These are phyloP conservation scores for Pseudogymnoascus sp. DNA, from an alignment of 2,329 filamentous ascomycete species.

Conservation along the genomic window DNA sequence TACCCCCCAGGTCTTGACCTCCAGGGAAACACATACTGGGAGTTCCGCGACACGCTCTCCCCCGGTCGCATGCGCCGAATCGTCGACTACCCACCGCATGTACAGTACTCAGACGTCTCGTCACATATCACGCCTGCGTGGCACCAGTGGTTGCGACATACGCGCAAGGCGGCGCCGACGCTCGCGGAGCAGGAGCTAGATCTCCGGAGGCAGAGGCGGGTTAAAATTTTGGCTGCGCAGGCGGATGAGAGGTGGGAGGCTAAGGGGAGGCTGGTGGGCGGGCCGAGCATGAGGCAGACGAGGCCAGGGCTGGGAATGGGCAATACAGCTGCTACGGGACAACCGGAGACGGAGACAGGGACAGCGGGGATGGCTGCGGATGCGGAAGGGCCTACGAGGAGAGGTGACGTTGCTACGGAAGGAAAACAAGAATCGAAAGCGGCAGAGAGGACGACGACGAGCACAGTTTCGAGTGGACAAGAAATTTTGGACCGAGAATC, in stretches of 20 bases:
- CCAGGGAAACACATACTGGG: slow-evolving; percentile 60
- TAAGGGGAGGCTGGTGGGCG: slow-evolving; percentile 43
- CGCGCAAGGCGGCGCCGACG: slow-evolving; percentile 44
- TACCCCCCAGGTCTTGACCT: slow-evolving; percentile 48
- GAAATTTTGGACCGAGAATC: slow-evolving; percentile 1
- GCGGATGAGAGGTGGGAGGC: slow-evolving; percentile 58
- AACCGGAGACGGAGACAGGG: slow-evolving; percentile 7
- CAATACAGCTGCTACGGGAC: slow-evolving; percentile 11
- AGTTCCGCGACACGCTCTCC: slow-evolving; percentile 43
- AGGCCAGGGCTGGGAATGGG: slow-evolving; percentile 22
- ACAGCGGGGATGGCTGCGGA: background rate
- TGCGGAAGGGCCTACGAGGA: background rate
- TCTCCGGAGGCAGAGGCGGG: slow-evolving; percentile 41
- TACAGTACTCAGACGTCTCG: slow-evolving; percentile 44
- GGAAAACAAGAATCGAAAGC: background rate
- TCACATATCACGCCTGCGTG: slow-evolving; percentile 48
- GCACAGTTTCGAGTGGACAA: background rate
- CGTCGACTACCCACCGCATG: slow-evolving; percentile 47
- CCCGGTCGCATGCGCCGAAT: slow-evolving; percentile 51
- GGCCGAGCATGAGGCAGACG: slow-evolving; percentile 25
- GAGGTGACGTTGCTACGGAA: background rate
- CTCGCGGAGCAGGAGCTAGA: slow-evolving; percentile 50
- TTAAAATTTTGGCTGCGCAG: slow-evolving; percentile 48
- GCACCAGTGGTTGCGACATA: slow-evolving; percentile 62
- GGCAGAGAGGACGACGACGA: background rate